Base-by-base conservation (phyloP, 2,329 filamentous ascomycete genomes). In the Raffaelea deltoideospora region DNA sequence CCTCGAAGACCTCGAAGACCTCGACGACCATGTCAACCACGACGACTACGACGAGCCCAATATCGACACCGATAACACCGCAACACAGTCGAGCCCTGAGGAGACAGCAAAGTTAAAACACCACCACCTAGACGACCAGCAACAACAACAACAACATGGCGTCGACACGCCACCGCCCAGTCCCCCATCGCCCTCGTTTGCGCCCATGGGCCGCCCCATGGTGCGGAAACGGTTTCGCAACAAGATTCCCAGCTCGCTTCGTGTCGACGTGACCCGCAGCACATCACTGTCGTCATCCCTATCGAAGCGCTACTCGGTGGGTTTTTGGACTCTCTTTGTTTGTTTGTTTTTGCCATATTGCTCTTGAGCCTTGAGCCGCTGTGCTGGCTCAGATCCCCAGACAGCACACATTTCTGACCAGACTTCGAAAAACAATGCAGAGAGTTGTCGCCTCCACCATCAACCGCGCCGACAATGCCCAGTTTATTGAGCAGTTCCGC, bases 401-500 rank as follows among this genome's bases (percentile, higher is more conserved):
- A n/a, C n/a, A n/a, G n/a, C n/a, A n/a, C n/a, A n/a, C 18, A 6
- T 14, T 19, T 19, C 37, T 40, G 24, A 44, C 6, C 22, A 7
- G 21, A 8, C 15, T 13, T n/a, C n/a, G n/a, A n/a, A n/a, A n/a
- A n/a, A n/a, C n/a, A n/a, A n/a, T n/a, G 27, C 50, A 83, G 78
- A 70, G 68, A 48, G 79, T 72, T 10, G 69, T 87, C 40, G 80
- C 79, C 45, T 76, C 78, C 29, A 71, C 73, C 42, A 69, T 93
- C 43, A 78, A 82, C 38, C 69, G 78, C 45, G 75, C 72, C 47
- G 86, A 93, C 48, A 92, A 87, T 52, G 70, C 79, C 47, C 78
- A 77, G 46, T 94, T 95, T 50, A 68, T 94, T 41, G 87, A 95
- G 57, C 81, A 86, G 52, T 95, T 95, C 51, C 81, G 87, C 44